Base-by-base conservation (phyloP, 108 stramenopile species). In the Nannochloropsis gaditana region DNA sequence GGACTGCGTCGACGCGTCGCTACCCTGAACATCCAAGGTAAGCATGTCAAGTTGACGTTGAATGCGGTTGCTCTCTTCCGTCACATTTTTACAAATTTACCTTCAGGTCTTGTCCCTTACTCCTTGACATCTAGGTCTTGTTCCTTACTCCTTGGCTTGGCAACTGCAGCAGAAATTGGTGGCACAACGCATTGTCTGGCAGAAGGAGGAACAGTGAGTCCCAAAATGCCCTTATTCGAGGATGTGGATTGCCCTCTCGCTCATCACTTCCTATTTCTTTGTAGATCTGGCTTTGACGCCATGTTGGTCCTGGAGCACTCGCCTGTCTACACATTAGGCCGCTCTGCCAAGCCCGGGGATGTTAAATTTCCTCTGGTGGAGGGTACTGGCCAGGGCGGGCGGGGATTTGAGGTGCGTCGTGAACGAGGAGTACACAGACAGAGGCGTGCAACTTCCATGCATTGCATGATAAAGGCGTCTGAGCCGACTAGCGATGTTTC, bases 311-410 rank as follows among this genome's bases (percentile, higher is more conserved):
- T 99, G 50, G 96, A 99, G 90, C 99, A 99, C 88, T 79, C 91
- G 11, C 94, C 95, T 9, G 96, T 98, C 41, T 99, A 98, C 89
- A 99, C 99, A 9, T 89, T 99, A n/a, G 99, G 99, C 19, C 87
- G 98, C 82, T 95, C 95, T 41, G 95, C 96, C 80, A 87, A 84
- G 2, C 80, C n/a, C 11, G 73, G 41, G 3, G 84, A 88, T 44
- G 59, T 90, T 2, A 82, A 82, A 44, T 43, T 43, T 11, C 43
- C 43, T 3, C 82, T 5, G 43, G 80, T 11, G 11, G 31, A 41
- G 82, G 19, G 41, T 9, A 82, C 10, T 5, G 43, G 42, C 43
- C 43, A 42, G 43, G 9, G 17, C 17, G 42, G 6, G 17, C 43
- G 41, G 17, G 42, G 43, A 17, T 41, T 80, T 80, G 41, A 21